A percentile compares a stretch with the other conserved stretches of the same genome.
These are phyloP conservation scores for Primulina eburnea DNA, from an alignment of 257 asterid genomes.

Conservation along the genomic window DNA sequence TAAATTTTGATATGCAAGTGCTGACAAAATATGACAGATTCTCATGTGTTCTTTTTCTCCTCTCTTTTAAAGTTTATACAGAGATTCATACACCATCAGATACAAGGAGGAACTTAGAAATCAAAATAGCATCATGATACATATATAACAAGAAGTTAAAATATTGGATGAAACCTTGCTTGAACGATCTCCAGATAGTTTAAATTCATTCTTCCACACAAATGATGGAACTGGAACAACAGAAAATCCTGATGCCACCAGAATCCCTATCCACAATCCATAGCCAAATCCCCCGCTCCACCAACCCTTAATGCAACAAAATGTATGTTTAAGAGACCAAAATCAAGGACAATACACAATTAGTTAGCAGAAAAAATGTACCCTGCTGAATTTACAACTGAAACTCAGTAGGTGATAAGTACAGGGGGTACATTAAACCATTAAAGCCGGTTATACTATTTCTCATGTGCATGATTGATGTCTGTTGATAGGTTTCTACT, in stretches of 20 bases:
- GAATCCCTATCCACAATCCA: slow-evolving; percentile 80
- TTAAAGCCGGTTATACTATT: neutral
- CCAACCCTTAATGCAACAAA: slow-evolving; percentile 66
- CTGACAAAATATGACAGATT: too few relatives aligned
- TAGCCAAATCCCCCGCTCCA: slow-evolving; percentile 92
- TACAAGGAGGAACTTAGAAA: too few relatives aligned
- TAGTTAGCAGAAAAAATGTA: slow-evolving; percentile 8
- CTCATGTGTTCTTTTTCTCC: too few relatives aligned
- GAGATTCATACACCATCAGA: too few relatives aligned
- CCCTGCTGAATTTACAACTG: too few relatives aligned
- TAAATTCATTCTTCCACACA: slow-evolving; percentile 70
- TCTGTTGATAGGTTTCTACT: slow-evolving; percentile 65
- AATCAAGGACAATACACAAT: slow-evolving; percentile 12
- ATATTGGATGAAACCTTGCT: slow-evolving; percentile 51
- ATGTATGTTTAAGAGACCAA: slow-evolving; percentile 17
- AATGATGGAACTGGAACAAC: slow-evolving; percentile 77
- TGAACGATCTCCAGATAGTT: slow-evolving; percentile 49
- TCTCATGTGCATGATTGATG: slow-evolving; percentile 34
- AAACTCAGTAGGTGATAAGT: too few relatives aligned
- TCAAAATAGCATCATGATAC: too few relatives aligned
- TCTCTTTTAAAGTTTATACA: too few relatives aligned
- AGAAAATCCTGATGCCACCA: slow-evolving; percentile 79
- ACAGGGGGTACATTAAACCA: neutral
- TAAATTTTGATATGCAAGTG: too few relatives aligned
- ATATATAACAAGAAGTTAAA: slow-evolving; percentile 3